These are phyloP conservation scores for Gynostemma pentaphyllum DNA, from an alignment of 306 rosid species.

Conservation along the genomic window DNA sequence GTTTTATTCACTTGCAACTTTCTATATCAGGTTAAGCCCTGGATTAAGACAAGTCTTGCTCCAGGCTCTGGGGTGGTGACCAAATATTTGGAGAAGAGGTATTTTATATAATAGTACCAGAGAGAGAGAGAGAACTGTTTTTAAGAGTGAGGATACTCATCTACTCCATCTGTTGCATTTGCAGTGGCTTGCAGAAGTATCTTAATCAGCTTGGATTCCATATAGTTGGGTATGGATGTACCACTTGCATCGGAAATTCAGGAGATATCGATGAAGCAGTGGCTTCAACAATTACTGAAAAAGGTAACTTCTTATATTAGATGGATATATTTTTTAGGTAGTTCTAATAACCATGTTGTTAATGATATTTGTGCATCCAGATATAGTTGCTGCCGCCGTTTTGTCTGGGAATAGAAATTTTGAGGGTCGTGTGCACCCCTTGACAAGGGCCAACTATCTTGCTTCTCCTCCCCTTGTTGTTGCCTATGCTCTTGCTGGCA, in stretches of 20 bases:
- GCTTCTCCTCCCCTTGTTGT: conserved; percentile 99
- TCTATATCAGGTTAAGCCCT: conserved; percentile 72
- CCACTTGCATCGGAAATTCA: conserved; percentile 97
- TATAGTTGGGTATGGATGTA: conserved; percentile 95
- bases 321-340: not conserved
- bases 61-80: conserved; percentile 98
- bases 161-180: conserved; percentile 10
- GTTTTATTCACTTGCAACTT: not conserved
- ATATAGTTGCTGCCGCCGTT: conserved; percentile 90
- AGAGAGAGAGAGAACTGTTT: not conserved
- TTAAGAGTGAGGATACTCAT: conserved; percentile 1
- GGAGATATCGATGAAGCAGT: conserved; percentile 86
- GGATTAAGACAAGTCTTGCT: conserved; percentile 98
- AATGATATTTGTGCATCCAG: conserved; percentile 30
- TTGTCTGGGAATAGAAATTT: conserved; percentile 94
- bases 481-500: conserved; percentile 96
- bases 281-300: conserved; percentile 72
- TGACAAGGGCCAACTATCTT: conserved; percentile 93
- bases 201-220: conserved; percentile 82
- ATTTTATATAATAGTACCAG: not conserved
- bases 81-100: conserved; percentile 79
- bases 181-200: conserved; percentile 83
- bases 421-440: conserved; percentile 95
- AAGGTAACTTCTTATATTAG: conserved; percentile 32
- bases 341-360: conserved; percentile 10